phyloP scores from a whole-genome alignment of 1,284 basidiomycete species.

The Fomitopsis schrenkii region DNA sequence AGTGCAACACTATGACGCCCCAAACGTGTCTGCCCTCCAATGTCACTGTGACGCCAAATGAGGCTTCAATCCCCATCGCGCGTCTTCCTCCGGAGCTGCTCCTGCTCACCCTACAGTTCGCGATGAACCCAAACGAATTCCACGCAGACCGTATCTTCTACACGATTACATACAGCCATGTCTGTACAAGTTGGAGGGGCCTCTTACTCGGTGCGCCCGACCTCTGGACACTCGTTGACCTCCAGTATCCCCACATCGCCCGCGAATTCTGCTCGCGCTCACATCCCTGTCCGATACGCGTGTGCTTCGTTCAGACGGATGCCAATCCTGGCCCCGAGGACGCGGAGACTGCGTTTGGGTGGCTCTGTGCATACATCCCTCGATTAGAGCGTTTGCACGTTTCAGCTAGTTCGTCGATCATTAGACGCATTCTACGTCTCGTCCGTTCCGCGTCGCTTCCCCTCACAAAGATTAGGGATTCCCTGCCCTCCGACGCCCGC shows the following conservation, averaged over 20 bases:
- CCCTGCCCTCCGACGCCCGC: not conserved
- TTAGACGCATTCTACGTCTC: not conserved
- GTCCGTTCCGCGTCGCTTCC: not conserved
- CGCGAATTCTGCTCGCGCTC: slow-evolving; percentile 5
- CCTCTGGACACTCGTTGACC: slow-evolving; percentile 4
- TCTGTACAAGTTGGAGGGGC: slow-evolving; percentile 1
- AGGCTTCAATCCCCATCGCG: not conserved
- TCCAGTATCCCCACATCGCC: slow-evolving; percentile 1
- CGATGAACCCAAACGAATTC: not conserved
- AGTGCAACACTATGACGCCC: not conserved
- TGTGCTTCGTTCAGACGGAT: not conserved
- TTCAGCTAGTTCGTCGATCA: not conserved
- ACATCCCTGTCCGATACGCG: not conserved
- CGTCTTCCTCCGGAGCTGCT: slow-evolving; percentile 2
- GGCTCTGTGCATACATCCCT: not conserved
- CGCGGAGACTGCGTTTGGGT: not conserved
- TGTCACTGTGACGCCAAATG: not conserved
- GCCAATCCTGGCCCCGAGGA: not conserved
- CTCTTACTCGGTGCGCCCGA: not conserved
- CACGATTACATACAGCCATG: slow-evolving; percentile 1
- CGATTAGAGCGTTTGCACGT: slow-evolving; percentile 3
- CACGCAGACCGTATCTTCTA: not conserved
- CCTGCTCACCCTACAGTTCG: not conserved
- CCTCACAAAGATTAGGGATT: not conserved
- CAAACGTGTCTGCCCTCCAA: not conserved